Conservation (phyloP, 345 rosid species). For the Mercurialis annua region DNA sequence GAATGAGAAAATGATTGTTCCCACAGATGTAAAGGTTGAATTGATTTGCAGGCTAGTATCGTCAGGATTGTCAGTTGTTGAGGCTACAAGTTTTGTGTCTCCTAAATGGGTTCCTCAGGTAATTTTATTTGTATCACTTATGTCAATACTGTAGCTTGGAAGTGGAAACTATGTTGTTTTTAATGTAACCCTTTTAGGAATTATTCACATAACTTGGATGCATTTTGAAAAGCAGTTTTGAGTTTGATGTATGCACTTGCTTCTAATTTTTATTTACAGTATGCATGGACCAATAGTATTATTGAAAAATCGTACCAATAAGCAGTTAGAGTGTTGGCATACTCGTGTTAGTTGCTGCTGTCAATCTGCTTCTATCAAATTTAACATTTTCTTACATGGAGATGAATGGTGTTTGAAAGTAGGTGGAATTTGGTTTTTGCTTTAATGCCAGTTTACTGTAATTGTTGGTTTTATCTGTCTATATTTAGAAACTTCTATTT, state of each 20-base stretch:
- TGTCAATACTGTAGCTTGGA: neutral
- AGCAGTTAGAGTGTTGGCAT: neutral
- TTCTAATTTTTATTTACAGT: neutral
- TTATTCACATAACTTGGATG: neutral
- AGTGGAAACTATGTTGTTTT: conserved; percentile 2
- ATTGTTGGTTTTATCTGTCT: neutral
- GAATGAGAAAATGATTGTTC: conserved; percentile 57
- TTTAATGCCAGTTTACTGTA: neutral
- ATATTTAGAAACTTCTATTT: neutral
- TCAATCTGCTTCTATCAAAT: neutral
- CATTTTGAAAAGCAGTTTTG: neutral
- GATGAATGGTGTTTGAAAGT: neutral
- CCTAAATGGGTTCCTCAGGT: conserved; percentile 91
- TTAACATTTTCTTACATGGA: neutral
- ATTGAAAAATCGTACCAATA: neutral
- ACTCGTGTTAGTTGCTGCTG: neutral
- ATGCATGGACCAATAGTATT: neutral
- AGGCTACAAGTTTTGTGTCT: conserved; percentile 78
- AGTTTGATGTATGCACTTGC: neutral
- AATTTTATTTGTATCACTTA: neutral
- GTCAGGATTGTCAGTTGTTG: conserved; percentile 60
- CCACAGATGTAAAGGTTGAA: conserved; percentile 55
- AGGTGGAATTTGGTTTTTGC: neutral
- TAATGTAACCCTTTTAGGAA: neutral
- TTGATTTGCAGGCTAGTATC: conserved; percentile 55